A percentile compares a stretch with the other conserved stretches of the same genome.
phyloP scores from a whole-genome alignment of 805 yeast genomes.

The Teunomyces barrocoloradensis region DNA sequence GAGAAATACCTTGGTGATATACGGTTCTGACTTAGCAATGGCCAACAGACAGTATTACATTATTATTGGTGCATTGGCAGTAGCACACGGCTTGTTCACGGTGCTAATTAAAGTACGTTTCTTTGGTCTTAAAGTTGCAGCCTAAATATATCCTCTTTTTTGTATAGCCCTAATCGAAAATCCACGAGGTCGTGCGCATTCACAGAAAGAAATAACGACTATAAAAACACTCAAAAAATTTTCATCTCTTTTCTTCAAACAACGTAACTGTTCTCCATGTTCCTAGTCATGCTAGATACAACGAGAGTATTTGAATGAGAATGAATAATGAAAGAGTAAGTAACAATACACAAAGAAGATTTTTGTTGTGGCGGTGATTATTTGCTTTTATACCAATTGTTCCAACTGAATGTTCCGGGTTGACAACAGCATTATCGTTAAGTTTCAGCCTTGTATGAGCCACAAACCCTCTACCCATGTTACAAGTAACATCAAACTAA shows the following conservation, averaged over 20 bases:
- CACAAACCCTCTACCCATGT: slow-evolving; percentile 5
- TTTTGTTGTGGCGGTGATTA: slow-evolving; percentile 40
- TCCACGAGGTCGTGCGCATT: slow-evolving; percentile 8
- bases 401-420: slow-evolving; percentile 55
- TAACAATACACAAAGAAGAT: neutral
- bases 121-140: slow-evolving; percentile 40
- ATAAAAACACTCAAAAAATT: slow-evolving; percentile 6
- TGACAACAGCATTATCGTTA: slow-evolving; percentile 55
- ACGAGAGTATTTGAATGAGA: slow-evolving; percentile 8
- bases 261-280: neutral
- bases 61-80: slow-evolving; percentile 40
- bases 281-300: slow-evolving; percentile 4
- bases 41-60: slow-evolving; percentile 32
- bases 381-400: slow-evolving; percentile 54
- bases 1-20: slow-evolving; percentile 32
- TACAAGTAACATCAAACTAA: neutral
- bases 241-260: neutral
- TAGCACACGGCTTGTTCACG: slow-evolving; percentile 57
- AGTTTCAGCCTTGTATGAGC: slow-evolving; percentile 67
- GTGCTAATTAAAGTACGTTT: slow-evolving; percentile 64
- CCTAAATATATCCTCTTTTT: neutral
- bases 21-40: slow-evolving; percentile 26
- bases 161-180: slow-evolving; percentile 5
- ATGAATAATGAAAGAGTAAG: slow-evolving; percentile 6
- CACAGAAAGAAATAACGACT: slow-evolving; percentile 3